phyloP scores from a whole-genome alignment of 2,329 filamentous ascomycete genomes.

The Cladosporium sp. region DNA sequence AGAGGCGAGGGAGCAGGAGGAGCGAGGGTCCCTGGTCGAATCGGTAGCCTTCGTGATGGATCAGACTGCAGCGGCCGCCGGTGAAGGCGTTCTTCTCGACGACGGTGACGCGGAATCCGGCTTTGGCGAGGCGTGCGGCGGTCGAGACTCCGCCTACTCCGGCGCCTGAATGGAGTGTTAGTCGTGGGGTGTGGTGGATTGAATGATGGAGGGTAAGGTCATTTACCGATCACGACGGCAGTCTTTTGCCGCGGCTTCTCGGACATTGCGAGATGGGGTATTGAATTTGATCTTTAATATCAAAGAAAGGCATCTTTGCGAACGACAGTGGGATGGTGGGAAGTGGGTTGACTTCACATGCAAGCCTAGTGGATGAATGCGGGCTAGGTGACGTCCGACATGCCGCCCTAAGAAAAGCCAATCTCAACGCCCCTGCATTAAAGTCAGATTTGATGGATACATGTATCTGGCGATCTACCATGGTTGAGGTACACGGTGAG shows the following conservation, averaged over 20 bases:
- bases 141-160: slow-evolving; percentile 63
- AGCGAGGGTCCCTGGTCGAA: slow-evolving; percentile 77
- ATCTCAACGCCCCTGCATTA: neutral
- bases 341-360: slow-evolving; percentile 8
- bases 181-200: neutral
- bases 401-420: neutral
- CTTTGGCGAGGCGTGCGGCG: slow-evolving; percentile 64
- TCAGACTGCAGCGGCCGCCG: slow-evolving; percentile 66
- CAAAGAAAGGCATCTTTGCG: neutral
- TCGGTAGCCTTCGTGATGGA: slow-evolving; percentile 58
- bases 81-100: slow-evolving; percentile 74
- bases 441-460: neutral
- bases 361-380: slow-evolving; percentile 5
- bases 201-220: slow-evolving; percentile 27
- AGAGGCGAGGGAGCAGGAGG: slow-evolving; percentile 66
- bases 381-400: neutral
- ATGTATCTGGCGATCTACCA: too few species aligned
- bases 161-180: slow-evolving; percentile 7
- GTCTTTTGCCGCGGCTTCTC: slow-evolving; percentile 34
- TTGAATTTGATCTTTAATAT: neutral
- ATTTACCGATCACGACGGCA: slow-evolving; percentile 49
- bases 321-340: neutral
- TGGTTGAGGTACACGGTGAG: too few species aligned
- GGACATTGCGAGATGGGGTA: slow-evolving; percentile 24
- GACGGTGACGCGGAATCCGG: slow-evolving; percentile 68